Base-by-base conservation (phyloP, 23 red algal genomes). In the Chondrus crispus region DNA sequence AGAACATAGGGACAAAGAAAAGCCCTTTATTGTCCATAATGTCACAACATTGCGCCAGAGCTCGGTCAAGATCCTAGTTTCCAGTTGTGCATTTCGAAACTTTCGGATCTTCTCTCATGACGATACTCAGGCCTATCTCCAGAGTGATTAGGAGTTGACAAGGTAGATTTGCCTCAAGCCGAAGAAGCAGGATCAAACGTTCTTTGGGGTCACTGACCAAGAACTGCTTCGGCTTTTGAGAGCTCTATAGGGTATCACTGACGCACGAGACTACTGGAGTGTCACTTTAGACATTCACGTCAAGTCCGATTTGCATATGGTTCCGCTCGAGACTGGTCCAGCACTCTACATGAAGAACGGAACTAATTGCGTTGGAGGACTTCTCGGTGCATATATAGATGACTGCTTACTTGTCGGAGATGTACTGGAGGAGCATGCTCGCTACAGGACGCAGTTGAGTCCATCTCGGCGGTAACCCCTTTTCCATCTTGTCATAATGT, bases 41-140 rank as follows among this genome's bases (percentile, higher is more conserved):
- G 32, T 10, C 40, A 26, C 79, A 7, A 84, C 79, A 4, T 46
- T 84, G 5, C 55, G 79, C 4, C 29, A 5, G 4, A 22, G 7
- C 41, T 84, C 79, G 8, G 58, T 64, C 46, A n/a, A 46, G 20
- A 4, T 84, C 4, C 28, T 84, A 60, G 26, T 84, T 64, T 84
- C 47, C 7, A 5, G 30, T 28, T 13, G 38, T 30, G 46, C 79
- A 10, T 9, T 71, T 38, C 24, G 26, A 11, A 46, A 5, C 5
- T 62, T 84, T 68, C 46, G 49, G 5, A 46, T 84, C 22, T 68
- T 84, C 43, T 57, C 79, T 84, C 79, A 84, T 68, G 79, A 84
- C 52, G 35, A 62, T n/a, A 84, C 8, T 19, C 79, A 84, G 24
- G 53, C 79, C 4, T 84, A 84, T 46, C 7, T 84, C 5, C 79